Conservation (phyloP, 2,329 filamentous ascomycete genomes). For the Talaromyces amestolkiae region DNA sequence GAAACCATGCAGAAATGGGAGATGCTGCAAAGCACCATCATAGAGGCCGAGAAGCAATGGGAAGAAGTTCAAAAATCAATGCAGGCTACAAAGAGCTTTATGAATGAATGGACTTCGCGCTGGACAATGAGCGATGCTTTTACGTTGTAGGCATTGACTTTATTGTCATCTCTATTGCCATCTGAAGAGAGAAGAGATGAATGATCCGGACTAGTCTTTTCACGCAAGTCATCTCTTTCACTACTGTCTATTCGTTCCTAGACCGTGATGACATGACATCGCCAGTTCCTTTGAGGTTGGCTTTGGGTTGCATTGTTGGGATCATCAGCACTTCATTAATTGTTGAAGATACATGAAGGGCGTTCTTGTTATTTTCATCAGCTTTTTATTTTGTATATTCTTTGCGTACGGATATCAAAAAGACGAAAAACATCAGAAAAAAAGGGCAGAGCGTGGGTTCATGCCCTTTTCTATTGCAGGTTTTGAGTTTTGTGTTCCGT, state of each 20-base stretch:
- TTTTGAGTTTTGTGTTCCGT: background rate
- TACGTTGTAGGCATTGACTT: background rate
- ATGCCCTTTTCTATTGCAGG: background rate
- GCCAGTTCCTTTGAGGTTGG: background rate
- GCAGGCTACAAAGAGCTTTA: background rate
- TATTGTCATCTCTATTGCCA: background rate
- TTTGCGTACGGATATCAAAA: background rate
- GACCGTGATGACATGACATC: background rate
- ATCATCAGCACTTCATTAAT: background rate
- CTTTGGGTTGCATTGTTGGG: background rate
- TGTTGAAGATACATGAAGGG: background rate
- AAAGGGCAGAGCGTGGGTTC: background rate
- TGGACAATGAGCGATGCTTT: background rate
- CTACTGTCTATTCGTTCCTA: background rate
- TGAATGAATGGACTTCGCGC: background rate
- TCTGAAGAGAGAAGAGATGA: slow-evolving; percentile 4
- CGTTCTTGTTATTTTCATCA: background rate
- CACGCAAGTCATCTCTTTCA: background rate
- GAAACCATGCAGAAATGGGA: background rate
- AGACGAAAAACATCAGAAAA: background rate
- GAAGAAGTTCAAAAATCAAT: background rate
- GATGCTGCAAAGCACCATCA: background rate
- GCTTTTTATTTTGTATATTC: background rate
- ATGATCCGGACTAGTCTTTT: background rate
- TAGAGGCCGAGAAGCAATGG: background rate